Base-by-base conservation (phyloP, 352 stramenopile species). In the Phytophthora litchii region DNA sequence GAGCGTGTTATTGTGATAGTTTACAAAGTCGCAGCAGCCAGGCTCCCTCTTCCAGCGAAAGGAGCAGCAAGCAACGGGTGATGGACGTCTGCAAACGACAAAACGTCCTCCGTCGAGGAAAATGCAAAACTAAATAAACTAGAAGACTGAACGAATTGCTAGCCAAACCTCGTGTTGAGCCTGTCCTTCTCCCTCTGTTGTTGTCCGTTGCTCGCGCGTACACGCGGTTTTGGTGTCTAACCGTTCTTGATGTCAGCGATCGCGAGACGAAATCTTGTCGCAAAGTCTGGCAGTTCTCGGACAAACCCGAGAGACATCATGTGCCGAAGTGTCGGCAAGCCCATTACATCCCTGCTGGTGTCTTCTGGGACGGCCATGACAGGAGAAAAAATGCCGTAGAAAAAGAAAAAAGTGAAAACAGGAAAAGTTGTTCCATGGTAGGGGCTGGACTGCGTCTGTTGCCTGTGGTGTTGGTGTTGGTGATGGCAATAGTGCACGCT, bases 41-140 rank as follows among this genome's bases (percentile, higher is more conserved):
- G 45, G 51, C 65, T 70, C 72, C 72, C 59, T 81, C 72, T 81
- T 75, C 72, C 72, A 53, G 41, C 43, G 72, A 63, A 81, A 68
- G 67, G 72, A 71, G 72, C 54, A 61, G 38, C 41, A 27, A 60
- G 17, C 56, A 51, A 59, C 48, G 35, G 32, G 32, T 20, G 57
- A 36, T 54, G 34, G 44, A 49, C 44, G 36, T 36, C 37, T 25
- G 54, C 44, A 53, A 34, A 27, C 51, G 31, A 37, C 54, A 51
- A 65, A 36, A 44, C 36, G 44, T 46, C 51, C 16, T 46, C 50
- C 45, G 19, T 67, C 40, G 36, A 53, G 42, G 55, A 63, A 67
- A 62, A 64, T 56, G 41, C 38, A 55, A 54, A 64, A 58, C 43
- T 67, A 68, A 68, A 67, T 55, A 72, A 56, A 67, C 43, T 56